Evolutionary conservation across 2,329 filamentous ascomycete genomes (phyloP), one percentile per base, ranked within the genome.

Genomic region (Fusarium bulbicola): DNA sequence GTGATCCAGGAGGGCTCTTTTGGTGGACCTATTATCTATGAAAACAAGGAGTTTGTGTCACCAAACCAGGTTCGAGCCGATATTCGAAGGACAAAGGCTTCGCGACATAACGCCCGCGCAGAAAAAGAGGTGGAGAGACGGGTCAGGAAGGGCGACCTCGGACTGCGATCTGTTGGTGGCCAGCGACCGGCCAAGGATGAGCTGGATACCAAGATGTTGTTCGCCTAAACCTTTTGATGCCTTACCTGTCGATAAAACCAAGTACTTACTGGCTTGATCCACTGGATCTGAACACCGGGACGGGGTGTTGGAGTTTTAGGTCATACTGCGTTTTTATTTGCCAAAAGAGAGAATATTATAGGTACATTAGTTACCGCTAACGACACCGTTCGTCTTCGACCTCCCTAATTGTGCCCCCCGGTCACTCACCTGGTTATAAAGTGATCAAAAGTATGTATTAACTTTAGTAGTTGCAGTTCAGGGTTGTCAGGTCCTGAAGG

Each of bases 41-140:
- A 98, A 86, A 98, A 98, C 86, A 96, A 94, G 87, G 92, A 97
- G 82, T 99, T 97, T 78, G 93, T 99, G 60, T 96, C 93, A 75
- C 96, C 96, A 15, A 99, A 99, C 89, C 94, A 98, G 84, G 90
- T 98, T 73, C 89, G 96, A 74, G 87, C 94, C 45, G 96, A 98
- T 73, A 82, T 97, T 76, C 88, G 94, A 76, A 86, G 90, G 82
- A 86, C 89, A 76, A 95, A 94, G 86, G 94, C 95, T 1, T 89
- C 90, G 54, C 90, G 90, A 75, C 95, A 97, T 84, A 93, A 93
- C 75, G 87, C 88, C 63, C 88, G 96, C 68, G 90, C 91, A 36
- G 95, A 97, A 80, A 90, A 92, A 76, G 86, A 89, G 74, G 86
- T 92, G 56, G 93, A 95, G 79, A 88, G 91, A 72, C 85, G 92